Percentiles rank a stretch among this genome's conserved stretches.
Conservation (phyloP, 108 stramenopile species). For the Asterionellopsis glacialis region DNA sequence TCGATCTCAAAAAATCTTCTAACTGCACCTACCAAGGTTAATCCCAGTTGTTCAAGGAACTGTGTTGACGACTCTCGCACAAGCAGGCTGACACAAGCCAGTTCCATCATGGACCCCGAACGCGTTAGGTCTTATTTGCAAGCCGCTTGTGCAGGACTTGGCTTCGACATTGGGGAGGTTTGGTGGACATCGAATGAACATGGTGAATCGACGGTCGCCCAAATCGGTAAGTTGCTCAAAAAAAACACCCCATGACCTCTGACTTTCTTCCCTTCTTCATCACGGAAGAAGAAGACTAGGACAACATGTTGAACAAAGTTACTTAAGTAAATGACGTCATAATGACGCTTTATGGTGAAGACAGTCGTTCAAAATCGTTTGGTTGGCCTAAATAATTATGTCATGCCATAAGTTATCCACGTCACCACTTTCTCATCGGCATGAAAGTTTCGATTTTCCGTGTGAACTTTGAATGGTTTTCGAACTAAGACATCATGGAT, state of each 20-base stretch:
- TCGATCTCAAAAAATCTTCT: too few relatives aligned
- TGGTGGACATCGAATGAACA: conserved; percentile 89
- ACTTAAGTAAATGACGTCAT: too few relatives aligned
- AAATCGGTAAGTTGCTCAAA: conserved; percentile 57
- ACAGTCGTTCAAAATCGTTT: too few relatives aligned
- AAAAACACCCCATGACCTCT: background rate
- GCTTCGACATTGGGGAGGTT: conserved; percentile 95
- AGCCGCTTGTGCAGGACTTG: conserved; percentile 90
- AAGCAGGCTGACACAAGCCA: conserved; percentile 1
- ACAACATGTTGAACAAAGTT: too few relatives aligned
- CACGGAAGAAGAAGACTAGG: too few relatives aligned
- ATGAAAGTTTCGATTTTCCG: background rate
- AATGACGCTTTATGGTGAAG: too few relatives aligned
- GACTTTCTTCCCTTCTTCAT: too few relatives aligned
- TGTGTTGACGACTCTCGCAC: too few relatives aligned
- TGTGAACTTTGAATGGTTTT: background rate
- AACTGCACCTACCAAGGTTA: background rate
- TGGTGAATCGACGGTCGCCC: conserved; percentile 53
- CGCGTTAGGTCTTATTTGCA: conserved; percentile 87
- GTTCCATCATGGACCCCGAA: conserved; percentile 75
- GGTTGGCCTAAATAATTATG: too few relatives aligned
- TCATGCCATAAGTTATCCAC: too few relatives aligned
- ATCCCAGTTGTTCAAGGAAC: background rate
- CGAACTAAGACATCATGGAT: background rate
- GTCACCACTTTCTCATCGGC: too few relatives aligned